Conservation (phyloP, 305 asterid species). For the Fraxinus greggii region DNA sequence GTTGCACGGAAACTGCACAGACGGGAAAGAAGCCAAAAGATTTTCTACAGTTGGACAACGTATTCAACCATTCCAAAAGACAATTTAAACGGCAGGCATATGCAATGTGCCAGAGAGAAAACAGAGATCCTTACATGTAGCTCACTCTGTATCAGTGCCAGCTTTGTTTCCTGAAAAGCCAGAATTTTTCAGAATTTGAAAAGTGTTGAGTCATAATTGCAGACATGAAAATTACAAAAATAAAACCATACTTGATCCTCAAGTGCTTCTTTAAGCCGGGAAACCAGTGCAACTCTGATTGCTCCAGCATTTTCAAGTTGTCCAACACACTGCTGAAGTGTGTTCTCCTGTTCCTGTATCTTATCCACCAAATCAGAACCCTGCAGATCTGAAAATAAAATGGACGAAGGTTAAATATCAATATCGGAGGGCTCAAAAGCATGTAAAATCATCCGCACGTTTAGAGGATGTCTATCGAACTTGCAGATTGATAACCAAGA, state of each 20-base stretch:
- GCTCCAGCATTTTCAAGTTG: constrained; percentile 80
- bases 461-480: neutral
- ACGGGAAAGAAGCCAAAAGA: neutral
- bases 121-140: constrained; percentile 52
- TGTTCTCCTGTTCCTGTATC: constrained; percentile 67
- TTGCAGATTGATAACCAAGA: neutral
- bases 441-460: constrained; percentile 8
- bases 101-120: constrained; percentile 21
- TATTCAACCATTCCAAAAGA: neutral
- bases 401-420: constrained; percentile 10
- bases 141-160: constrained; percentile 63
- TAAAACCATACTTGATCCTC: constrained; percentile 66
- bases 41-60: neutral
- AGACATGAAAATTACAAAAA: constrained; percentile 13
- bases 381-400: constrained; percentile 48
- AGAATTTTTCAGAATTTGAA: constrained; percentile 24
- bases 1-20: neutral
- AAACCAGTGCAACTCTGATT: constrained; percentile 58
- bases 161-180: constrained; percentile 72
- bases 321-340: constrained; percentile 55
- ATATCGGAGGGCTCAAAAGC: constrained; percentile 9
- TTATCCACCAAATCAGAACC: constrained; percentile 57
- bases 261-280: constrained; percentile 82
- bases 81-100: neutral
- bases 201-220: constrained; percentile 17